Evolutionary conservation across 164 flowering plant species (phyloP), one percentile per base, ranked within the genome.

Genomic region (Echeveria elegans): DNA sequence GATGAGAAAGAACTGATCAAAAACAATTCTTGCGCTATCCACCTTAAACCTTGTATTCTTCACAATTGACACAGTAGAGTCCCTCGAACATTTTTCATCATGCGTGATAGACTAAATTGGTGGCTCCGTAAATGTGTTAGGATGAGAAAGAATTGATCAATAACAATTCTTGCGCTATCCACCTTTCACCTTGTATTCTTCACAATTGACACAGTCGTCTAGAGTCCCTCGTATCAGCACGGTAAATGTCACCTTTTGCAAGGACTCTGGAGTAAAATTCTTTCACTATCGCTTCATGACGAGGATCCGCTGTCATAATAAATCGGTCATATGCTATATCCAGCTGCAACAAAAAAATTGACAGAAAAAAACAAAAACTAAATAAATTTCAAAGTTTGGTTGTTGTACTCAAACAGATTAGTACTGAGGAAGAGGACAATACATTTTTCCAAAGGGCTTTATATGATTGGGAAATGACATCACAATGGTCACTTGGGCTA

Each of bases 201-300:
- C 98, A 73, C 99, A 94, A 64, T 91, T 91, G 66, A 94, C 85
- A 76, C 99, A 94, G 73, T 94, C n/a, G n/a, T n/a, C n/a, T n/a
- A 94, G 30, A 94, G 86, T n/a, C 99, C 99, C 70, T 91, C 99
- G 65, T 94, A 94, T 88, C 92, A 69, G 96, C 92, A n/a, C 86
- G 81, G 71, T 91, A 94, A 50, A 94, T 91, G 72, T 94, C 99
- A 72, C 93, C 97, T 69, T 76, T 91, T 64, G 86, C 83, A 72
- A 88, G 86, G 70, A 94, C 97, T 75, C 78, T 82, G 0, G 86
- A 71, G 70, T 89, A 94, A 70, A 94, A 94, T 71, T 90, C 96
- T 80, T 83, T 85, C 48, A 94, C 99, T 70, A 94, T 80, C 28
- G 78, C 84, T 81, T 94, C 99, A 76, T 94, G 99, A 64, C 72